Percentiles rank a stretch among this genome's conserved stretches.
Conservation (phyloP, 306 rosid species). For the Corylus heterophylla region DNA sequence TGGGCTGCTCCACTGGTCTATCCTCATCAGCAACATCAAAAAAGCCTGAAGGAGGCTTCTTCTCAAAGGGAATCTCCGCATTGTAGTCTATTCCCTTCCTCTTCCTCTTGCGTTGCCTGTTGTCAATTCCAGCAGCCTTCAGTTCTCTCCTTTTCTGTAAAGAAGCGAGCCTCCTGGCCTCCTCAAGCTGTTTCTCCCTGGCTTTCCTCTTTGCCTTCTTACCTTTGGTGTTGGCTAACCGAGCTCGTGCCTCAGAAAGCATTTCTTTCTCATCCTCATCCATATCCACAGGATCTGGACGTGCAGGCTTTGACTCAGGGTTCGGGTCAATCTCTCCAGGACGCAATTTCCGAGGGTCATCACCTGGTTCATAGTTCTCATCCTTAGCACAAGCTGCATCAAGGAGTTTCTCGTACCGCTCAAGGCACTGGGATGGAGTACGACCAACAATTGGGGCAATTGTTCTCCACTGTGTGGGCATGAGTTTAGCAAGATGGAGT, state of each 20-base stretch:
- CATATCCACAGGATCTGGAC: constrained; percentile 97
- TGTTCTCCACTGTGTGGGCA: constrained; percentile 98
- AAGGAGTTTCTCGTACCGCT: constrained; percentile 89
- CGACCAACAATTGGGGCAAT: constrained; percentile 96
- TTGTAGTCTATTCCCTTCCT: constrained; percentile 91
- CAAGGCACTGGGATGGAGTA: constrained; percentile 90
- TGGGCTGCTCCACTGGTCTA: constrained; percentile 70
- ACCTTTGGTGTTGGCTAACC: constrained; percentile 92
- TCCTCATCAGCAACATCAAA: constrained; percentile 79
- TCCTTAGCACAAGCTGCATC: constrained; percentile 96
- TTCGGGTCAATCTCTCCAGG: constrained; percentile 98
- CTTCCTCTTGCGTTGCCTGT: constrained; percentile 82
- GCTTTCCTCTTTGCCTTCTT: constrained; percentile 96
- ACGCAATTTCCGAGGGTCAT: constrained; percentile 85
- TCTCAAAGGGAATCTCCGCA: constrained; percentile 92
- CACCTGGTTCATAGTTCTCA: constrained; percentile 89
- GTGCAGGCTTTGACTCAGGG: constrained; percentile 93
- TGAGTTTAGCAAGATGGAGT: constrained; percentile 94
- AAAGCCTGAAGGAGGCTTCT: constrained; percentile 93
- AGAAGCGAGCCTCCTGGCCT: constrained; percentile 97
- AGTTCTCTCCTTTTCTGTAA: constrained; percentile 90
- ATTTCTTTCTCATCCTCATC: constrained; percentile 99
- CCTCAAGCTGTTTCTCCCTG: constrained; percentile 95
- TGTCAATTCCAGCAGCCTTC: constrained; percentile 95
- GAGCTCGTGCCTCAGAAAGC: constrained; percentile 97